These are phyloP conservation scores for Boletus mariae DNA, from an alignment of 1,284 basidiomycete species.

Conservation along the genomic window DNA sequence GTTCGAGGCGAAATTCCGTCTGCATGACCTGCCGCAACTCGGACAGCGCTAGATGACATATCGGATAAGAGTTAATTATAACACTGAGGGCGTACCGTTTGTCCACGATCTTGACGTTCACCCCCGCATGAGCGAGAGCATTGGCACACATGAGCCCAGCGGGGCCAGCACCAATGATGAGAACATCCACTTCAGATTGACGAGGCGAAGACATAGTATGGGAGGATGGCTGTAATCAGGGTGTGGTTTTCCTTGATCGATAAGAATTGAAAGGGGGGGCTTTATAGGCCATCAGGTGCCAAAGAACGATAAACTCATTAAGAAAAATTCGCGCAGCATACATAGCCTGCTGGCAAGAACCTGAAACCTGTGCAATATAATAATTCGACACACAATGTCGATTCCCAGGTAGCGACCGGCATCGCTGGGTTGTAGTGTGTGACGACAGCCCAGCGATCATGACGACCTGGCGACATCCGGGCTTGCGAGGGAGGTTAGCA, in stretches of 20 bases:
- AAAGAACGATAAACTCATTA: neutral
- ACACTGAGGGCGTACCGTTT: constrained; percentile 22
- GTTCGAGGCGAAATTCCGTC: constrained; percentile 43
- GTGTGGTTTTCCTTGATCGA: constrained; percentile 2
- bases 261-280: neutral
- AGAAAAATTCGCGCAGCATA: neutral
- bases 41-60: constrained; percentile 16
- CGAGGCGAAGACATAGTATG: constrained; percentile 9
- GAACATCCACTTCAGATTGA: constrained; percentile 46
- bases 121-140: constrained; percentile 21
- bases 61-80: neutral
- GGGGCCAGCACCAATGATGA: constrained; percentile 53
- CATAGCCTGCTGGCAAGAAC: neutral
- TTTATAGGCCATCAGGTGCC: constrained; percentile 1
- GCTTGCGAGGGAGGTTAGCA: too few relatives aligned
- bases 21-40: constrained; percentile 38
- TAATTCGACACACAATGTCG: neutral
- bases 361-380: neutral
- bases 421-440: too few relatives aligned
- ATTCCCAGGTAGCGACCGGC: too few relatives aligned
- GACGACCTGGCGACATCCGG: too few relatives aligned
- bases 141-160: constrained; percentile 38
- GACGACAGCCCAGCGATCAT: too few relatives aligned
- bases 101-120: constrained; percentile 26
- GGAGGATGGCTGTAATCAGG: neutral